Base-by-base conservation (phyloP, 2,329 filamentous ascomycete species). In the Fusarium sp. region DNA sequence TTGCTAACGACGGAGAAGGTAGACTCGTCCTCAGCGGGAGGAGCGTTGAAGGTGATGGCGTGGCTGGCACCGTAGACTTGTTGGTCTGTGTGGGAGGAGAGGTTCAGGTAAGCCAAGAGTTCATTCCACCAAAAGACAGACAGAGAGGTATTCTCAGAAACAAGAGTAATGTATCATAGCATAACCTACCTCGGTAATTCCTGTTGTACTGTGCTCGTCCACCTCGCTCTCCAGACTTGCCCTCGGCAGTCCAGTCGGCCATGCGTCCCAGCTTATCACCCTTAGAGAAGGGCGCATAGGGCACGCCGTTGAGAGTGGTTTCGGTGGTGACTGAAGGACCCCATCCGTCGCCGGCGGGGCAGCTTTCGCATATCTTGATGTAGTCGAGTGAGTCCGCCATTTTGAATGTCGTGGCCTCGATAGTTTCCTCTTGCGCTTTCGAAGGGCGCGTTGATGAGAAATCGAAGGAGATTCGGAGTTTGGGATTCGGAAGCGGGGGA, bases 1-100 rank as follows among this genome's bases (percentile, higher is more conserved):
- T 97, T 97, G 84, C 96, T 97, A 78, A 99, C 96, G 56, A 99
- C 93, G 73, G 95, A 98, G 88, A 99, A 99, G 69, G 92, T 93
- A 65, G 93, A 94, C 82, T 99, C 96, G 81, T 99, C 96, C 83
- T 98, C 96, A 78, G 93, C 92, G 63, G 90, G 88, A 76, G 97
- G 94, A 65, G 97, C 91, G 68, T 93, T 92, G 85, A 99, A 99
- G 54, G 94, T 85, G 73, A 90, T 92, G 75, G 89, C 93, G 76
- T 92, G 90, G 75, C 94, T 94, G 68, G 95, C 92, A 70, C 96
- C 96, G 79, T 99, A 99, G 50, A 97, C 93, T 82, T 98, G 95
- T 80, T 98, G 95, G 78, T 97, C 94, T 97, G 75, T 33, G 61
- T 39, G 30, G 32, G 56, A 30, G 19, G 30, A 25, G 56, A 19